Evolutionary conservation across 1,284 basidiomycete species (phyloP).

Genomic region (Pyrrhoderma noxium): DNA sequence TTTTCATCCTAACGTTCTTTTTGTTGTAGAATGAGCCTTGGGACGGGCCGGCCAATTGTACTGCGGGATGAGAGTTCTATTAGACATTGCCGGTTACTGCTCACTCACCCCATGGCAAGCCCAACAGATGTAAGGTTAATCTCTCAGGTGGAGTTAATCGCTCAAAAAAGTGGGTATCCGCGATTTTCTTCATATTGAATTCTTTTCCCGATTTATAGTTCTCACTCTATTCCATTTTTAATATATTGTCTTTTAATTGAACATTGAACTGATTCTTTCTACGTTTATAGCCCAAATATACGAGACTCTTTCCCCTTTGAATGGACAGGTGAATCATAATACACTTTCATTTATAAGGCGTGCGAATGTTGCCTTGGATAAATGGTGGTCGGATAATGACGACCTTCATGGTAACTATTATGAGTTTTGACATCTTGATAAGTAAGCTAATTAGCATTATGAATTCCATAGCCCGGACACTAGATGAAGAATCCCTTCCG

Average conservation of each 20-base stretch:
- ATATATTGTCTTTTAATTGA: too few relatives aligned
- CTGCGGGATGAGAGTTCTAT: slow-evolving; percentile 85
- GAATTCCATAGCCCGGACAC: slow-evolving; percentile 49
- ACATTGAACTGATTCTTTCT: too few relatives aligned
- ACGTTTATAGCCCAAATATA: slow-evolving; percentile 69
- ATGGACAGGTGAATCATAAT: slow-evolving; percentile 79
- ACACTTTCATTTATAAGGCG: slow-evolving; percentile 82
- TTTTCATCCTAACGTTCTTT: not conserved
- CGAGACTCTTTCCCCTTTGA: slow-evolving; percentile 79
- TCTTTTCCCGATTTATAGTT: not conserved
- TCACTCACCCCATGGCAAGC: slow-evolving; percentile 74
- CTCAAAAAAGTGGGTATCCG: slow-evolving; percentile 67
- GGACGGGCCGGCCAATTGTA: slow-evolving; percentile 84
- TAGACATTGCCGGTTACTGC: slow-evolving; percentile 71
- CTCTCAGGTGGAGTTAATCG: slow-evolving; percentile 82
- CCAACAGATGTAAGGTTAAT: slow-evolving; percentile 85
- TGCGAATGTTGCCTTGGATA: slow-evolving; percentile 77
- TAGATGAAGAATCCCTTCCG: slow-evolving; percentile 78
- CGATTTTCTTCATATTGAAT: slow-evolving; percentile 2
- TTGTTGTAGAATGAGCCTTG: slow-evolving; percentile 72
- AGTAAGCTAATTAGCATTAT: not conserved
- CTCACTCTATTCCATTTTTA: not conserved
- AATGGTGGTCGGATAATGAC: slow-evolving; percentile 86
- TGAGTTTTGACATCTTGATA: not conserved
- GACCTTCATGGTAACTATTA: slow-evolving; percentile 57